These are phyloP conservation scores for Solanum chiquidenum DNA, from an alignment of 257 asterid genomes.

Conservation along the genomic window DNA sequence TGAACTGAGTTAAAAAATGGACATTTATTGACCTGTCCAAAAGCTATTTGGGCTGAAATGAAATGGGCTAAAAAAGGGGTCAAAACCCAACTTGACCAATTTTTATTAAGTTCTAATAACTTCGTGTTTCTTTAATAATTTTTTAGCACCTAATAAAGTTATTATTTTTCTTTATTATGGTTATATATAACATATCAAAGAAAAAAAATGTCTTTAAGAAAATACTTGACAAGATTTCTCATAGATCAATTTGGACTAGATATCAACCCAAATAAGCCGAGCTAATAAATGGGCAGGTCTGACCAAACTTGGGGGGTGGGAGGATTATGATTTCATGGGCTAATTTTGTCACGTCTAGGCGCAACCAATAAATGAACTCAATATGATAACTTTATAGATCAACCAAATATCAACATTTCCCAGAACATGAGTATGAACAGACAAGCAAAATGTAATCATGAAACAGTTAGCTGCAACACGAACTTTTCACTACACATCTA, in stretches of 20 bases:
- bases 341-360: background rate
- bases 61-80: background rate
- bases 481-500: background rate
- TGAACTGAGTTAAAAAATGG: background rate
- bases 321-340: background rate
- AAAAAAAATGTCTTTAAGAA: background rate
- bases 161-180: background rate
- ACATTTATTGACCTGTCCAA: background rate
- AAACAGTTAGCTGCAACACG: background rate
- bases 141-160: background rate
- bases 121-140: background rate
- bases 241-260: background rate
- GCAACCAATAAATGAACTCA: background rate
- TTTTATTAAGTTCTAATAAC: background rate
- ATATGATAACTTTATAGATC: background rate
- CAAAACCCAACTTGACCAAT: background rate
- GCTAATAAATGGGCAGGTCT: background rate
- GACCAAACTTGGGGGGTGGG: background rate
- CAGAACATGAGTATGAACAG: background rate
- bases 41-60: background rate
- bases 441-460: background rate
- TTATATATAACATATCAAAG: background rate
- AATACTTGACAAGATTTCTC: background rate
- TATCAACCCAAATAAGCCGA: background rate
- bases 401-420: background rate